Conservation (phyloP, 257 asterid species). For the Schizonepeta tenuifolia region DNA sequence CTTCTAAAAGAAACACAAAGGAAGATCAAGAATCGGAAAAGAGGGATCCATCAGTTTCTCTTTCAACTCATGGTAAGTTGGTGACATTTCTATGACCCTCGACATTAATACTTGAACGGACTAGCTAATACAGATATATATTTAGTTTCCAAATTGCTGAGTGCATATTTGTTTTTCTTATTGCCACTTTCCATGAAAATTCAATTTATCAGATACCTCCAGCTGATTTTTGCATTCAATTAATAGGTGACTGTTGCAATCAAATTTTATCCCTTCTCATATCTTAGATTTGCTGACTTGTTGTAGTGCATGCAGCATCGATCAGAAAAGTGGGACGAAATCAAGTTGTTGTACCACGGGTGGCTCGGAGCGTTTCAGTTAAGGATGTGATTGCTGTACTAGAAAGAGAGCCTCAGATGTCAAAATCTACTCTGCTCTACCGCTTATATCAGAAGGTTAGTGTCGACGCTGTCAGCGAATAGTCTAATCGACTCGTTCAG, state of each 20-base stretch:
- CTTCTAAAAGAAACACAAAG: slow-evolving; percentile 55
- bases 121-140: too few relatives aligned
- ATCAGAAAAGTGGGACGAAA: slow-evolving; percentile 20
- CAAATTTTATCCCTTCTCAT: not conserved
- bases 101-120: too few relatives aligned
- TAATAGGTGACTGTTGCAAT: too few relatives aligned
- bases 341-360: slow-evolving; percentile 56
- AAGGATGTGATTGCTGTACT: slow-evolving; percentile 79
- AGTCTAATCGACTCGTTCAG: not conserved
- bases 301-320: not conserved
- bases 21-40: slow-evolving; percentile 75
- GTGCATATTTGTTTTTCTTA: not conserved
- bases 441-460: slow-evolving; percentile 48
- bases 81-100: too few relatives aligned
- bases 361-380: slow-evolving; percentile 61
- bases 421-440: slow-evolving; percentile 68
- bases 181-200: not conserved
- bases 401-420: slow-evolving; percentile 96
- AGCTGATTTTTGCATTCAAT: not conserved
- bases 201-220: not conserved
- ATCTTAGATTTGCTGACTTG: too few relatives aligned
- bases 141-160: not conserved
- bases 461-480: not conserved
- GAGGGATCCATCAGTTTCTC: slow-evolving; percentile 55
- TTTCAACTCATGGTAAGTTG: slow-evolving; percentile 61